Base-by-base conservation (phyloP, 108 stramenopile genomes). In the Cyclotella sp. region DNA sequence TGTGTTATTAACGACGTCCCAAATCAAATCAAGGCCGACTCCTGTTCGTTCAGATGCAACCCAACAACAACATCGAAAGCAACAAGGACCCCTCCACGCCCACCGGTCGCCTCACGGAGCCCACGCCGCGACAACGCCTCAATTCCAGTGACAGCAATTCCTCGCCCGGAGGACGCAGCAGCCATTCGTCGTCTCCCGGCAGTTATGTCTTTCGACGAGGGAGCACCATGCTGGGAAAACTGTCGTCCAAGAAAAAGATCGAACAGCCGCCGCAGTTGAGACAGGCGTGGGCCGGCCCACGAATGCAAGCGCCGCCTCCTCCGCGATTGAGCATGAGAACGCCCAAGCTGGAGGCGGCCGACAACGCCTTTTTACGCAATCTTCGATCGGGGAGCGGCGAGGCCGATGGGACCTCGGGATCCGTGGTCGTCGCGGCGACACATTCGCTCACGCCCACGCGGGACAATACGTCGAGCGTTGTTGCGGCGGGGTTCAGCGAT, bases 401-500 rank as follows among this genome's bases (percentile, higher is more conserved):
- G 2, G 51, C 27, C 24, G 39, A 28, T 28, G 22, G 27, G 21
- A 22, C 57, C 24, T 24, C 13, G 26, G 22, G 14, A 1, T 14
- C 57, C 27, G 27, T 27, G 13, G 22, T 22, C 14, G n/a, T n/a
- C n/a, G n/a, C n/a, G n/a, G n/a, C n/a, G n/a, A 58, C 57, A 1
- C 21, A 28, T 22, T 51, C 49, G 19, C 49, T 51, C 11, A 53
- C 67, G 7, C 64, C 64, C 21, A 30, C 64, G 30, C 24, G 67
- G 1, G 67, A 68, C 15, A 68, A 68, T 30, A 53, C 64, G 0
- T 65, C 49, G 24, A 34, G 6, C 34, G 6, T 34, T 34, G 34
- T 34, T 2, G 26, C 21, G 64, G 43, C 64, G n/a, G 45, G 46
- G 27, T 43, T 52, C 51, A 44, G 53, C 24, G 65, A 77, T 53